Evolutionary conservation across 129 eudicot genomes (phyloP), one percentile per base, ranked within the genome.

Genomic region (Flaveria robusta): DNA sequence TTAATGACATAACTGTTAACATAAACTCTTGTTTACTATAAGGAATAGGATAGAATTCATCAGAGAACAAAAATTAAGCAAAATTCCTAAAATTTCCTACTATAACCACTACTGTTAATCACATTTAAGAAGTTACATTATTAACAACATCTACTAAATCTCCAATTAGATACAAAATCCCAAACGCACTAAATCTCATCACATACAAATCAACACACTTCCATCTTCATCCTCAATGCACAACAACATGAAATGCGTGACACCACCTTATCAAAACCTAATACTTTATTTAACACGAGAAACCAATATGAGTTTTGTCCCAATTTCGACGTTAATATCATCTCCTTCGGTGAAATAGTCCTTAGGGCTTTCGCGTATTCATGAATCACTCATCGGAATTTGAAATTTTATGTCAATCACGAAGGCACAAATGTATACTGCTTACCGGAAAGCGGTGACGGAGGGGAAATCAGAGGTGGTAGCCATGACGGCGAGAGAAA

Each of bases 381-480:
- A 34, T 34, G 7, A 34, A 34, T 1, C 7, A 34, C 3, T 34
- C 39, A 34, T 34, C 7, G 39, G 39, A 34, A 34, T 34, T 34
- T 34, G 7, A 34, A 34, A 34, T 4, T 34, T 0, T 4, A 6
- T 34, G 39, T 5, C 39, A 34, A 34, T 34, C 39, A 34, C 39
- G 39, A 34, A 34, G 8, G 7, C 39, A 34, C 39, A 34, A 31
- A 34, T 34, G 39, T 7, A 34, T 34, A 34, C 39, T 4, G 2
- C 34, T 64, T 78, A 92, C 97, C 96, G 79, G 75, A 92, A 92
- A 72, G 97, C 93, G 24, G 93, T 92, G 82, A 89, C 96, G 79
- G 93, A 74, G 60, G 97, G 92, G 79, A 92, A 92, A 86, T 92
- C 97, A 41, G 76, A 78, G 71, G 97, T 92, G 23, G 96, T 69